Percentiles rank a stretch among this genome's conserved stretches.
Evolutionary conservation across 2,329 filamentous ascomycete species (phyloP).

Genomic region (Diaporthe citriasiana): DNA sequence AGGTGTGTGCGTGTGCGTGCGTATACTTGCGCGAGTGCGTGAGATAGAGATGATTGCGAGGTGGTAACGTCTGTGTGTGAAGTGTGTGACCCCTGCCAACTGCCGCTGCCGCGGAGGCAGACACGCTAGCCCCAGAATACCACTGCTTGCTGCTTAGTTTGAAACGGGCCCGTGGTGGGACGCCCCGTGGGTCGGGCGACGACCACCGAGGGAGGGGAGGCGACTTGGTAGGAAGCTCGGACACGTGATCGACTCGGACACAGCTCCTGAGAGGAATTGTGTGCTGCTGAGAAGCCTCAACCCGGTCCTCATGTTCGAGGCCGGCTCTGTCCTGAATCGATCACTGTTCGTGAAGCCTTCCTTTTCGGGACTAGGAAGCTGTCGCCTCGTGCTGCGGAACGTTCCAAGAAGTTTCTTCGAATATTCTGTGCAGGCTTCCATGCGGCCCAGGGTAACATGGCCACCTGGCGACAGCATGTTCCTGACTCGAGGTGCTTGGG

Average conservation of each 20-base stretch:
- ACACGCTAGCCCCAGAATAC: constrained; percentile 25
- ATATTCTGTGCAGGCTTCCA: constrained; percentile 37
- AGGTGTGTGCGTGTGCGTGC: constrained; percentile 28
- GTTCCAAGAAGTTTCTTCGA: constrained; percentile 32
- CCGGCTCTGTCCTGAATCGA: constrained; percentile 29
- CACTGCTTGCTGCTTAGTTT: constrained; percentile 25
- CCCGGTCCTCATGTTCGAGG: constrained; percentile 19
- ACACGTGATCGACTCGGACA: constrained; percentile 23
- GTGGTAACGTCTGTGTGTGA: constrained; percentile 25
- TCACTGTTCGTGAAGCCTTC: constrained; percentile 24
- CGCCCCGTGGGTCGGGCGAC: constrained; percentile 16
- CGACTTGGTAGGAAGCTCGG: constrained; percentile 10
- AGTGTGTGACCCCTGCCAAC: constrained; percentile 27
- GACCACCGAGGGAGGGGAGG: neutral
- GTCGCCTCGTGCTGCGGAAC: neutral
- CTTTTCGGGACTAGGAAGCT: neutral
- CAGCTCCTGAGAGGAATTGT: neutral
- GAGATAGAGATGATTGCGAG: constrained; percentile 24
- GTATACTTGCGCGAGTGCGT: constrained; percentile 24
- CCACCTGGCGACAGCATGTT: constrained; percentile 5
- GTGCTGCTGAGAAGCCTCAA: neutral
- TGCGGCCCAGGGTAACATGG: constrained; percentile 35
- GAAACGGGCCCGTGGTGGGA: constrained; percentile 14
- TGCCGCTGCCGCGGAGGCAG: neutral
- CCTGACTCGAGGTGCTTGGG: constrained; percentile 34